Conservation (phyloP, 257 asterid genomes). For the Fraxinus americana region DNA sequence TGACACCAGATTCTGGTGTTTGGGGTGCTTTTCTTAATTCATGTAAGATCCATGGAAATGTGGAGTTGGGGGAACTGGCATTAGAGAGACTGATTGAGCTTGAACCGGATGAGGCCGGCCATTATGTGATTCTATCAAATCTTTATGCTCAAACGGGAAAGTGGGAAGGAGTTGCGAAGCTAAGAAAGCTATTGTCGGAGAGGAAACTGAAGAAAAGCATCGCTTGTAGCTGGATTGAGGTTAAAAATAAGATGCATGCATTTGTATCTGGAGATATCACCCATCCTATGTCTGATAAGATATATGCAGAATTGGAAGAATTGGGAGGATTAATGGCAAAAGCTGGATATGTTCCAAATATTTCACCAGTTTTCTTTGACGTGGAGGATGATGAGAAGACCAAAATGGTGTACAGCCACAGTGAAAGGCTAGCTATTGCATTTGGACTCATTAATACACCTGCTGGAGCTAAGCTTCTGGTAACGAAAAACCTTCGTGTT, state of each 20-base stretch:
- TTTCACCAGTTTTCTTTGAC: slow-evolving; percentile 55
- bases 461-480: slow-evolving; percentile 50
- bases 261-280: slow-evolving; percentile 62
- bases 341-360: slow-evolving; percentile 58
- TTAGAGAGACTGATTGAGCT: slow-evolving; percentile 52
- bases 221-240: slow-evolving; percentile 69
- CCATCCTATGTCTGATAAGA: slow-evolving; percentile 53
- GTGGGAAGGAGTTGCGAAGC: slow-evolving; percentile 59
- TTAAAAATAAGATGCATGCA: slow-evolving; percentile 51
- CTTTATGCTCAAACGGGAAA: slow-evolving; percentile 68
- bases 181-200: slow-evolving; percentile 50
- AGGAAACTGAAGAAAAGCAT: slow-evolving; percentile 50
- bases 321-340: slow-evolving; percentile 43
- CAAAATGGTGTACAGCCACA: slow-evolving; percentile 50
- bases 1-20: slow-evolving; percentile 56
- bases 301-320: slow-evolving; percentile 49
- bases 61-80: slow-evolving; percentile 59
- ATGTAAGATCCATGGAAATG: slow-evolving; percentile 55
- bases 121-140: slow-evolving; percentile 57
- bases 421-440: slow-evolving; percentile 67
- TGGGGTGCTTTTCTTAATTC: slow-evolving; percentile 76
- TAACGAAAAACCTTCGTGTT: slow-evolving; percentile 57
- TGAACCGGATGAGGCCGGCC: slow-evolving; percentile 61
- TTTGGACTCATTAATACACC: slow-evolving; percentile 62
- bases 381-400: slow-evolving; percentile 65